Base-by-base conservation (phyloP, 352 stramenopile species). In the Phytophthora boehmeriae region DNA sequence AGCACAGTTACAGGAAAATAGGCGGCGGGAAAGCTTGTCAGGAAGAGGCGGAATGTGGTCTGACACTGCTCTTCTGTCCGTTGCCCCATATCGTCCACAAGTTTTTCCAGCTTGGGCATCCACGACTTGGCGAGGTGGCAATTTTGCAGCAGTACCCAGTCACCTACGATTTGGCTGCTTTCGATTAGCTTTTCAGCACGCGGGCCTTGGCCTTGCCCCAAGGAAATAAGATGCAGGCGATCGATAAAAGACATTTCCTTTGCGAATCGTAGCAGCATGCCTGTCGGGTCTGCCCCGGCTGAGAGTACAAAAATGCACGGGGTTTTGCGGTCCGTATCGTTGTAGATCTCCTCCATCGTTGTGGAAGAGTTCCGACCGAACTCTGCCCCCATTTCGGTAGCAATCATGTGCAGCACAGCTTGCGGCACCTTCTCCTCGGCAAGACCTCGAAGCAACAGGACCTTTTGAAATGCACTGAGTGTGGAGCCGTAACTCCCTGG, bases 71-170 rank as follows among this genome's bases (percentile, higher is more conserved):
- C 76, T 1, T 84, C 76, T 9, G 86, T 74, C 8, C 76, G 63
- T 27, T 90, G 78, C 1, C 73, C 83, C 39, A 97, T 77, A 11
- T 90, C 88, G 19, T 97, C 88, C 2, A 98, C 86, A 19, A 98
- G 91, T 28, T 88, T 89, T 65, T 98, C 94, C 11, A 98, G 73
- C 17, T 88, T 90, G 1, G 90, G 89, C 89, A 98, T 97, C 94
- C 94, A 98, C 16, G 81, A 96, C 51, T 98, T 98, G 9, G 93
- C 94, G 8, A 98, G 75, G 61, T 98, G 95, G 63, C 93, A 98
- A 52, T 98, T 98, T 49, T 98, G 93, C 8, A 98, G 67, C 36
- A 98, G 54, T 13, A 98, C 93, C 94, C 94, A 98, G 75, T 98
- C 93, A 0, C 92, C 93, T 0, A 80, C 86, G 5, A 73, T 62